Percentiles rank a stretch among this genome's conserved stretches.
Evolutionary conservation across 257 asterid species (phyloP).

Genomic region (Solanum sparsipilum): DNA sequence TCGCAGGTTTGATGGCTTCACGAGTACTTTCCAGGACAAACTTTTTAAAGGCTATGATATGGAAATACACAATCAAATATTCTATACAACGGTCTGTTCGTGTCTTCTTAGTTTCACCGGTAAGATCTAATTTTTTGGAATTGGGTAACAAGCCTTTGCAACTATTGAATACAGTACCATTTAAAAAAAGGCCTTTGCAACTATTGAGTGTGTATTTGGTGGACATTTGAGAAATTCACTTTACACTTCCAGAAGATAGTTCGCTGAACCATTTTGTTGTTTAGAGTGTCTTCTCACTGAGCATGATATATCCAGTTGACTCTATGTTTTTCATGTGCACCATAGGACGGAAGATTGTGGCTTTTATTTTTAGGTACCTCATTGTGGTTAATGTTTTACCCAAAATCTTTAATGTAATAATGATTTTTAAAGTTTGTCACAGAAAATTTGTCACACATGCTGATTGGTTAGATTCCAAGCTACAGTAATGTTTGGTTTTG

Average conservation of each 20-base stretch:
- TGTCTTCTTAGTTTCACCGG: slow-evolving; percentile 94
- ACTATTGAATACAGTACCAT: neutral
- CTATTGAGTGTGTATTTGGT: neutral
- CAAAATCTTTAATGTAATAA: neutral
- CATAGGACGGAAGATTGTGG: neutral
- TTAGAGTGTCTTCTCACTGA: neutral
- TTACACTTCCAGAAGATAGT: neutral
- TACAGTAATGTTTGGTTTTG: neutral
- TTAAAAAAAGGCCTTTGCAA: neutral
- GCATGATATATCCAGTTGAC: neutral
- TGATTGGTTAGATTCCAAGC: neutral
- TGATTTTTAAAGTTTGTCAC: neutral
- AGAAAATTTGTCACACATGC: neutral
- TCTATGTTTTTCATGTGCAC: neutral
- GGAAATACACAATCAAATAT: slow-evolving; percentile 97
- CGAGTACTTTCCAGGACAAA: slow-evolving; percentile 98
- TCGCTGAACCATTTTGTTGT: neutral
- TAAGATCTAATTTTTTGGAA: slow-evolving; percentile 18
- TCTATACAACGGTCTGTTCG: slow-evolving; percentile 91
- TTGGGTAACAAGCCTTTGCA: neutral
- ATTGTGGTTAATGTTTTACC: neutral
- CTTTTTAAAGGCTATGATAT: slow-evolving; percentile 94
- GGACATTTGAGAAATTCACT: neutral
- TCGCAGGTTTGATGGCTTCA: slow-evolving; percentile 94
- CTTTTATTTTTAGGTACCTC: neutral